Percentiles rank a stretch among this genome's conserved stretches.
Evolutionary conservation across 306 rosid genomes (phyloP).

Genomic region (Dalbergia oliveri): DNA sequence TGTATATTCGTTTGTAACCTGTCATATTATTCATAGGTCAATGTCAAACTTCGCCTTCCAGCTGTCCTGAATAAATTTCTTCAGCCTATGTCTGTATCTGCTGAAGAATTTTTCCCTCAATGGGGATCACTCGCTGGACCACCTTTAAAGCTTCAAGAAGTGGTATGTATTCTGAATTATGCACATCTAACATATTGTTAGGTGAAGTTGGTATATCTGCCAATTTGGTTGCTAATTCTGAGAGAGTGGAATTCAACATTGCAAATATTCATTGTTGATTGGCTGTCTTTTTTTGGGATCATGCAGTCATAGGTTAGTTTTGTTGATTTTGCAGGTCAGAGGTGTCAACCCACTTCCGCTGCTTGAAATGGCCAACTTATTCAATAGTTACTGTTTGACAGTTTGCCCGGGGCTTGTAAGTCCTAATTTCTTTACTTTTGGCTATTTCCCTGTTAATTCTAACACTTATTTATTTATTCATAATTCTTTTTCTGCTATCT

Average conservation of each 20-base stretch:
- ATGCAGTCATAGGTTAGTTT: constrained; percentile 17
- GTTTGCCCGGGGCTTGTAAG: constrained; percentile 75
- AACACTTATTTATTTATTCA: constrained; percentile 26
- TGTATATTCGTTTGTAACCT: constrained; percentile 17
- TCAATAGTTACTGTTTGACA: constrained; percentile 60
- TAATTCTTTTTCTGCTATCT: constrained; percentile 14
- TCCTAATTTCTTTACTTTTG: not conserved
- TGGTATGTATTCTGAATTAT: constrained; percentile 56
- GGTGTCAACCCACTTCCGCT: constrained; percentile 70
- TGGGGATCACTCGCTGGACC: constrained; percentile 82
- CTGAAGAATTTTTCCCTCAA: constrained; percentile 78
- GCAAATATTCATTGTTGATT: not conserved
- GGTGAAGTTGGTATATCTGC: not conserved
- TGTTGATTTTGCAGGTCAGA: constrained; percentile 64
- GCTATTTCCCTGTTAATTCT: not conserved
- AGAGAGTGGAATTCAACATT: constrained; percentile 11
- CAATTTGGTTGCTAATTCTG: not conserved
- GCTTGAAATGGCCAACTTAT: constrained; percentile 64
- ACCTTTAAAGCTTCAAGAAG: constrained; percentile 86
- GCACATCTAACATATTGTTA: constrained; percentile 1
- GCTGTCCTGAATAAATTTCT: constrained; percentile 75
- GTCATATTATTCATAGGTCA: constrained; percentile 51
- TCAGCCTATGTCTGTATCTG: constrained; percentile 66
- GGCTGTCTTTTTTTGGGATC: not conserved
- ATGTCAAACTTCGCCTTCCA: constrained; percentile 76